Conservation (phyloP, 495 filamentous ascomycete species). For the Tuber indicum region DNA sequence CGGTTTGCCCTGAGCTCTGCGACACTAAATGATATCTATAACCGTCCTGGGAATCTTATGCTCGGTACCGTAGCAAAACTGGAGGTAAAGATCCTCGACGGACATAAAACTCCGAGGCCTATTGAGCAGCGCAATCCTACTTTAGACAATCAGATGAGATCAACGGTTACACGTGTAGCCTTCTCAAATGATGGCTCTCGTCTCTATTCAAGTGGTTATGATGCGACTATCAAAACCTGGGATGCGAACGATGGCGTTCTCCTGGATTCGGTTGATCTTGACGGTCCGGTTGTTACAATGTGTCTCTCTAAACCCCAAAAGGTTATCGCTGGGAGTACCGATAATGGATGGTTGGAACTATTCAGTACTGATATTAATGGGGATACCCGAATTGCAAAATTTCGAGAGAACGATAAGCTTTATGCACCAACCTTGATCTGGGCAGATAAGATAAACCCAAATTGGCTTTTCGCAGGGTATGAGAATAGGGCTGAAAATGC, state of each 20-base stretch:
- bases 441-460: slow-evolving; percentile 7
- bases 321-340: slow-evolving; percentile 48
- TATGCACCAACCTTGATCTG: slow-evolving; percentile 26
- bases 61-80: slow-evolving; percentile 19
- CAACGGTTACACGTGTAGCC: slow-evolving; percentile 28
- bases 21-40: slow-evolving; percentile 23
- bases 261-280: slow-evolving; percentile 46
- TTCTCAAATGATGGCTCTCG: slow-evolving; percentile 44
- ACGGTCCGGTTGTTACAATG: slow-evolving; percentile 65
- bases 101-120: slow-evolving; percentile 20
- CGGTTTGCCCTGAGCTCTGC: slow-evolving; percentile 21
- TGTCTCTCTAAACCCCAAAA: slow-evolving; percentile 38
- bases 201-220: slow-evolving; percentile 75
- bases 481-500: slow-evolving; percentile 17
- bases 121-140: neutral
- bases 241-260: slow-evolving; percentile 43
- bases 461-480: slow-evolving; percentile 32
- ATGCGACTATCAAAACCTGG: slow-evolving; percentile 75
- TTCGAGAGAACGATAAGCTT: slow-evolving; percentile 12
- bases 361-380: slow-evolving; percentile 35
- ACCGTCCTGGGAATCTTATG: slow-evolving; percentile 40
- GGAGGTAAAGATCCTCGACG: slow-evolving; percentile 29
- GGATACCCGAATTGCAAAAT: slow-evolving; percentile 7
- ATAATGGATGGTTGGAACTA: slow-evolving; percentile 48
- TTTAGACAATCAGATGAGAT: slow-evolving; percentile 15